These are phyloP conservation scores for Prasinococcaceae sp. DNA, from an alignment of 139 green algal genomes.

Conservation along the genomic window DNA sequence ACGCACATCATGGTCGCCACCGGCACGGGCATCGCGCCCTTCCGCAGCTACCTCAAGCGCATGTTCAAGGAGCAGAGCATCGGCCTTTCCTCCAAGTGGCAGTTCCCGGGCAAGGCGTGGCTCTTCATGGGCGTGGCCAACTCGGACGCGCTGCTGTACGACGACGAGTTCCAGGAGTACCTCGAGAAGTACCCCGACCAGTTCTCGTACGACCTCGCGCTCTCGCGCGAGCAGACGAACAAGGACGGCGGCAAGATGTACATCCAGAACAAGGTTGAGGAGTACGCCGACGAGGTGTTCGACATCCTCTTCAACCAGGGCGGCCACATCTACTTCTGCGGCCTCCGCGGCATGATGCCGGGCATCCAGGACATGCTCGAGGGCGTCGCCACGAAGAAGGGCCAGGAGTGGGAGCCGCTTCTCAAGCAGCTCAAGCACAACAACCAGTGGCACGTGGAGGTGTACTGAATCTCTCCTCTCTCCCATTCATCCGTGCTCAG, in stretches of 20 bases:
- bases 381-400: conserved; percentile 73
- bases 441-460: conserved; percentile 89
- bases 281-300: conserved; percentile 96
- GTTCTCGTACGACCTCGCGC: conserved; percentile 90
- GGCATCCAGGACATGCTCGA: conserved; percentile 90
- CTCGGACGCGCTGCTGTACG: conserved; percentile 87
- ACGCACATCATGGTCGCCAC: conserved; percentile 96
- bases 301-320: conserved; percentile 82
- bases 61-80: conserved; percentile 90
- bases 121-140: conserved; percentile 99
- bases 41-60: conserved; percentile 88
- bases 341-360: conserved; percentile 96
- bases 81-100: conserved; percentile 82
- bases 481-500: no score
- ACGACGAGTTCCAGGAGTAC: conserved; percentile 77
- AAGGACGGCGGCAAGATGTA: conserved; percentile 85
- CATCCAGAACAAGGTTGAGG: conserved; percentile 91
- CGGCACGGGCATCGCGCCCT: conserved; percentile 95
- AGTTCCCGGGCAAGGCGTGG: conserved; percentile 89
- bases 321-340: conserved; percentile 99
- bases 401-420: conserved; percentile 76
- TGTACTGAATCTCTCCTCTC: conserved; percentile 89
- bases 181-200: conserved; percentile 59
- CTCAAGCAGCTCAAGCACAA: conserved; percentile 69
- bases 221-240: conserved; percentile 83